A percentile compares a stretch with the other conserved stretches of the same genome.
Evolutionary conservation across 2,329 filamentous ascomycete species (phyloP).

Genomic region (Beauveria caledonica): DNA sequence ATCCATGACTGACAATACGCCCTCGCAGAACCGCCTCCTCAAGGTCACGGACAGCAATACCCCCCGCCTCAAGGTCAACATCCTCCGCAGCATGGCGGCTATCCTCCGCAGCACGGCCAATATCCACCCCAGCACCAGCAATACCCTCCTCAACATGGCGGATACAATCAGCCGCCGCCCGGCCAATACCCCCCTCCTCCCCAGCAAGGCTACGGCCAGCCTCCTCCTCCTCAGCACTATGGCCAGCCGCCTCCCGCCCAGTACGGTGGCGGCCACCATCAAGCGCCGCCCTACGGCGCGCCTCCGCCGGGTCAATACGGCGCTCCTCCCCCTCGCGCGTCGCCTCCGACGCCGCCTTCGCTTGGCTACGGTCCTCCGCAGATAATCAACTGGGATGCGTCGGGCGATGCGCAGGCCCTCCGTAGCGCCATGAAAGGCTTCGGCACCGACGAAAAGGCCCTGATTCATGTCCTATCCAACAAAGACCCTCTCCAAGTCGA

Average conservation of each 20-base stretch:
- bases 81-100: constrained; percentile 27
- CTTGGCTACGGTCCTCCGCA: constrained; percentile 68
- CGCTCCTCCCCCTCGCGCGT: constrained; percentile 30
- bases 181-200: constrained; percentile 21
- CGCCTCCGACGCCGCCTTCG: constrained; percentile 55
- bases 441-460: constrained; percentile 72
- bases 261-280: constrained; percentile 19
- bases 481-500: constrained; percentile 74
- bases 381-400: constrained; percentile 60
- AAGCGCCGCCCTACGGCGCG: constrained; percentile 10
- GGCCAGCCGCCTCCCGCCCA: constrained; percentile 22
- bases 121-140: constrained; percentile 27
- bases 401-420: constrained; percentile 59
- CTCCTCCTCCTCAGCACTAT: constrained; percentile 19
- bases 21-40: constrained; percentile 24
- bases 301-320: constrained; percentile 31
- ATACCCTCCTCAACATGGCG: constrained; percentile 26
- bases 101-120: constrained; percentile 18
- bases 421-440: constrained; percentile 88
- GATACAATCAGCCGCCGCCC: constrained; percentile 21
- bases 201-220: constrained; percentile 20
- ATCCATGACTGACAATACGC: neutral
- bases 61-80: constrained; percentile 26
- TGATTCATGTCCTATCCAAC: constrained; percentile 62
- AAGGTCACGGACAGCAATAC: constrained; percentile 33